phyloP scores from a whole-genome alignment of 495 filamentous ascomycete species.

The Aspergillus diversus region DNA sequence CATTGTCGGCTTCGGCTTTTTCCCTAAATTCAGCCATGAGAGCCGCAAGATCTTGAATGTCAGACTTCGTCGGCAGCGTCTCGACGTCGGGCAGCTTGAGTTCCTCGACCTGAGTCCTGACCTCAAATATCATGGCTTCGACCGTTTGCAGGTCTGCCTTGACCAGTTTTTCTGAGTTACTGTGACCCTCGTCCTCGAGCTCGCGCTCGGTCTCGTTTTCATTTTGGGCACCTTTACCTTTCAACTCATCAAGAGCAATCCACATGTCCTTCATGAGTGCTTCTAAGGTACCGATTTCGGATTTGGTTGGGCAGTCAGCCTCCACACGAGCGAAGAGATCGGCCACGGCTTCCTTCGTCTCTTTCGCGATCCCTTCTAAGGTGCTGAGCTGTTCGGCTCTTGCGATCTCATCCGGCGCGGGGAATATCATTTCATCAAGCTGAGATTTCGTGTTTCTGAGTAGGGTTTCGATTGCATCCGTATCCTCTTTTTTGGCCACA shows the following conservation, averaged over 20 bases:
- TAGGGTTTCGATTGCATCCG: conserved; percentile 85
- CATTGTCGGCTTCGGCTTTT: conserved; percentile 67
- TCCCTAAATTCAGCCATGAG: conserved; percentile 73
- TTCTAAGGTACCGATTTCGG: conserved; percentile 77
- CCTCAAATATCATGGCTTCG: conserved; percentile 75
- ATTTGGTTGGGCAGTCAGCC: conserved; percentile 66
- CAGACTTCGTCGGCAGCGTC: conserved; percentile 62
- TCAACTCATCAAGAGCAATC: conserved; percentile 74
- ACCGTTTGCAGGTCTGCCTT: conserved; percentile 81
- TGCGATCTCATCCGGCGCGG: conserved; percentile 59
- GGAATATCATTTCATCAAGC: conserved; percentile 75
- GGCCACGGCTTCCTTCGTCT: conserved; percentile 70
- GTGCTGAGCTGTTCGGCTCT: conserved; percentile 76
- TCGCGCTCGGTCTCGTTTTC: conserved; percentile 33
- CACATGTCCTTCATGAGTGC: conserved; percentile 75
- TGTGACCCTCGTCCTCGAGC: conserved; percentile 50
- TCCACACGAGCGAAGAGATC: conserved; percentile 62
- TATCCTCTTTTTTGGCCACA: conserved; percentile 70
- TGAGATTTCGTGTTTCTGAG: conserved; percentile 82
- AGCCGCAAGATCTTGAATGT: conserved; percentile 65
- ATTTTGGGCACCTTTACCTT: conserved; percentile 55
- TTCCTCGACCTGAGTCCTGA: conserved; percentile 74
- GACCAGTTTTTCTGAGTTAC: conserved; percentile 66
- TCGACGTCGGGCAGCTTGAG: conserved; percentile 69
- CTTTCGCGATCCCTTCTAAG: conserved; percentile 69